Evolutionary conservation across 768 basidiomycete species (phyloP), one percentile per base, ranked within the genome.

Genomic region (Hysterangium stoloniferum): DNA sequence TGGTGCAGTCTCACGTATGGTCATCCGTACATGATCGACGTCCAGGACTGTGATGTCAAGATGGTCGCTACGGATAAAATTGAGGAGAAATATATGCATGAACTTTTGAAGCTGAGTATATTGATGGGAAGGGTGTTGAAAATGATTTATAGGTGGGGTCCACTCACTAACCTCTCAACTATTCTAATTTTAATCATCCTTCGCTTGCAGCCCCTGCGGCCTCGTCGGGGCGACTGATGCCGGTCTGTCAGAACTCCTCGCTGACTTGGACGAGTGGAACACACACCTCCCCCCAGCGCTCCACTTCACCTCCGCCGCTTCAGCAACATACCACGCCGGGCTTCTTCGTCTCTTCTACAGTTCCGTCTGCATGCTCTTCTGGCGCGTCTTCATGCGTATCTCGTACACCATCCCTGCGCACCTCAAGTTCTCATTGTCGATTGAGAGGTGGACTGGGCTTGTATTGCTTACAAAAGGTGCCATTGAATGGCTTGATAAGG

Each of bases 311-410:
- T 94, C 93, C 1, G 66, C 78, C 1, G 78, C 83, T 11, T 80
- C 80, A 1, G 68, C 80, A 35, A 76, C 72, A 51, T n/a, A n/a
- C n/a, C 72, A 75, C 56, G 80, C 86, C 58, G 94, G 95, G 35
- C 71, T 96, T 49, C 72, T 99, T 20, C 93, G 96, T 65, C 66
- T 97, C 46, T 73, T 91, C 34, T 93, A 89, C 64, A 79, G 86
- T 27, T 91, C 88, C 61, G 82, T 97, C 37, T 84, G 82, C 58
- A 96, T 98, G 82, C 87, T 98, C 65, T 94, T 96, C 68, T 96
- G 91, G 83, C 85, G 95, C 44, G 92, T 96, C 28, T 98, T 97
- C 71, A 94, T 97, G 90, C 80, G 95, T 45, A 91, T 97, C 66
- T 92, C 89, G 52, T 98, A 96, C 69, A 76, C 82, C 17, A 87